Evolutionary conservation across 2,329 filamentous ascomycete genomes (phyloP), one percentile per base, ranked within the genome.

Genomic region (Plectosphaerella sp.): DNA sequence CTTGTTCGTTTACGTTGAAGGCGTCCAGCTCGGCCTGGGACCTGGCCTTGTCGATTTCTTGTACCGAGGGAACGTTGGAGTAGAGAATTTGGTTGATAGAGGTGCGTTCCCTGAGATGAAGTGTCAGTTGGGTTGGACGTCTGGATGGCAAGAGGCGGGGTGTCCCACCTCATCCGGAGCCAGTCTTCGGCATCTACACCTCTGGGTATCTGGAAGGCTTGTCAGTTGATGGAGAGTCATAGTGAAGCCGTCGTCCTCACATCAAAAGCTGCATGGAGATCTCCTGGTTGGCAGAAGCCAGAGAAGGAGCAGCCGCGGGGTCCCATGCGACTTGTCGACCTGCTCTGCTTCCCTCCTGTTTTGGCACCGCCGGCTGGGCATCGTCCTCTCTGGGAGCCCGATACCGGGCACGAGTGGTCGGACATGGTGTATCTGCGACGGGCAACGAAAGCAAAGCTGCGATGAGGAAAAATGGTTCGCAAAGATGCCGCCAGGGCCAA

Each of bases 71-170:
- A 8, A 71, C 71, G 42, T 73, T 68, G 2, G 67, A 62, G 52
- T 76, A 78, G 12, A 79, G 66, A 5, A 79, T 62, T 20, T 78
- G 72, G 49, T 75, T 76, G 61, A 77, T 77, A 4, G 68, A 64
- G 49, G 72, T 76, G 20, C 72, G 68, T 58, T 78, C 74, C 51
- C 72, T 72, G 18, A 68, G 67, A 14, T 9, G 11, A 33, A 33
- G 28, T 45, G 41, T 42, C 15, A 20, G 45, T 14, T n/a, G 22
- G 53, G 53, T 55, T 53, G 18, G 6, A 45, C 7, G 20, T 36
- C 39, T 15, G 8, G 18, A 8, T 11, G 11, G 22, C 8, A 18
- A 11, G 11, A 12, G 9, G 10, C 47, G 28, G 8, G 28, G 28
- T 33, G 8, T 33, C 28, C 28, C 28, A 33, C 28, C 28, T 33